Percentiles rank a stretch among this genome's conserved stretches.
phyloP scores from a whole-genome alignment of 306 rosid genomes.

The Quercus ilex region DNA sequence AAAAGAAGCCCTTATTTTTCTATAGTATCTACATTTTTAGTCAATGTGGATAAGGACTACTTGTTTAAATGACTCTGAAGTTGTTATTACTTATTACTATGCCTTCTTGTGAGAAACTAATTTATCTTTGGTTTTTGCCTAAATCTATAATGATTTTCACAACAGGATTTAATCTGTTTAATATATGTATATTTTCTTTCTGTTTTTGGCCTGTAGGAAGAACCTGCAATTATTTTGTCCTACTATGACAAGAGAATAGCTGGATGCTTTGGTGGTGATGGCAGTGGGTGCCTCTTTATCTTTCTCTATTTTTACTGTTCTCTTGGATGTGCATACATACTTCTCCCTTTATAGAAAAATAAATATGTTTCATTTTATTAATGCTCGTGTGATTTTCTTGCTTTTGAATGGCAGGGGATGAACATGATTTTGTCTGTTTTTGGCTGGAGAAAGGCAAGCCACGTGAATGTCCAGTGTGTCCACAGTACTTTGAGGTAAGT shows the following conservation, averaged over 20 bases:
- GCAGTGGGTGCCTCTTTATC: constrained; percentile 51
- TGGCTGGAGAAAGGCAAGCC: constrained; percentile 93
- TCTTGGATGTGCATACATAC: neutral
- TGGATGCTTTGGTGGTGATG: constrained; percentile 98
- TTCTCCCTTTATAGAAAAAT: neutral
- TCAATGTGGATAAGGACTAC: neutral
- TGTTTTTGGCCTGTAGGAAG: constrained; percentile 50
- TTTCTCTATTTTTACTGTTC: neutral
- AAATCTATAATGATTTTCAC: neutral
- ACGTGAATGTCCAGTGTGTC: constrained; percentile 87
- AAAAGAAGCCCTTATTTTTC: neutral
- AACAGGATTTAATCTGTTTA: constrained; percentile 1
- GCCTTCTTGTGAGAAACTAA: neutral
- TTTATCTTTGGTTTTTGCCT: neutral
- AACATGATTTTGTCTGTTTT: constrained; percentile 98
- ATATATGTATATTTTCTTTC: neutral
- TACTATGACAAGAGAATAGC: constrained; percentile 76
- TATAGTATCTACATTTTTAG: neutral
- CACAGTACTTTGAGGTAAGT: constrained; percentile 87
- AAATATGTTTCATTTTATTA: neutral
- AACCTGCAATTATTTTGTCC: constrained; percentile 82
- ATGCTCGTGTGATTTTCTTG: constrained; percentile 11
- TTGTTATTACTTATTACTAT: neutral
- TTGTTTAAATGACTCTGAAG: neutral
- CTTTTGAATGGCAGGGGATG: constrained; percentile 70